Percentiles rank a stretch among this genome's conserved stretches.
Evolutionary conservation across 1,284 basidiomycete genomes (phyloP).

Genomic region (Trichosporon ovoides): DNA sequence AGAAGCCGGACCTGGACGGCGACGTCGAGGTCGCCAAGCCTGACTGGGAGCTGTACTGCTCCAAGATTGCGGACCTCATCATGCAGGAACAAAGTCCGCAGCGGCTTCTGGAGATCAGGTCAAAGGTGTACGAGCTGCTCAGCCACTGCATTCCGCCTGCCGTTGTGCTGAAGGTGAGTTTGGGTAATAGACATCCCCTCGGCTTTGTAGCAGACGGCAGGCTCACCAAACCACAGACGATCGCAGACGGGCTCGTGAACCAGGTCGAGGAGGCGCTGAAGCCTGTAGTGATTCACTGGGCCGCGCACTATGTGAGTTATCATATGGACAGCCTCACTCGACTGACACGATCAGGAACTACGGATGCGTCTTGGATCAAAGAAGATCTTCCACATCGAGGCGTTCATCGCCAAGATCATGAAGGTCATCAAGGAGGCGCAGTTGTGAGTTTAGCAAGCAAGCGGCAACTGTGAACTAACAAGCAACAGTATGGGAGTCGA

Average conservation of each 20-base stretch:
- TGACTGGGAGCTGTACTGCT: slow-evolving; percentile 98
- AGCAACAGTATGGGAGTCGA: not conserved
- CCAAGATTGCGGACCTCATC: slow-evolving; percentile 88
- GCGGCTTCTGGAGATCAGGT: slow-evolving; percentile 82
- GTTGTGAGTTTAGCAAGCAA: slow-evolving; percentile 28
- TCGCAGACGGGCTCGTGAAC: slow-evolving; percentile 78
- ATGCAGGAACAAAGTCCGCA: slow-evolving; percentile 89
- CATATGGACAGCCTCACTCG: not conserved
- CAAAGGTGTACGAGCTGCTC: slow-evolving; percentile 90
- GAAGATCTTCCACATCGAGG: slow-evolving; percentile 93
- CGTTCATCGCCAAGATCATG: slow-evolving; percentile 55
- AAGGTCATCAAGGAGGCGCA: slow-evolving; percentile 39
- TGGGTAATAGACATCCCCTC: not conserved
- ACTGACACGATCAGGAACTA: slow-evolving; percentile 61
- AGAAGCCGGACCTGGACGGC: slow-evolving; percentile 70
- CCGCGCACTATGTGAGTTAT: slow-evolving; percentile 81
- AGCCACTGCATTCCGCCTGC: slow-evolving; percentile 98
- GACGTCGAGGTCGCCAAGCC: slow-evolving; percentile 83
- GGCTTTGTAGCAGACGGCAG: not conserved
- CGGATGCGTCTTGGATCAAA: slow-evolving; percentile 85
- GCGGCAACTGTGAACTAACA: not conserved
- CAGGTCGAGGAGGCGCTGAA: slow-evolving; percentile 83
- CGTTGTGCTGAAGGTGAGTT: slow-evolving; percentile 72
- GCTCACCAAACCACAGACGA: slow-evolving; percentile 57
- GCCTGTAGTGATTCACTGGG: slow-evolving; percentile 90